Evolutionary conservation across 2,329 filamentous ascomycete genomes (phyloP).

Genomic region (Hortaea sp.): DNA sequence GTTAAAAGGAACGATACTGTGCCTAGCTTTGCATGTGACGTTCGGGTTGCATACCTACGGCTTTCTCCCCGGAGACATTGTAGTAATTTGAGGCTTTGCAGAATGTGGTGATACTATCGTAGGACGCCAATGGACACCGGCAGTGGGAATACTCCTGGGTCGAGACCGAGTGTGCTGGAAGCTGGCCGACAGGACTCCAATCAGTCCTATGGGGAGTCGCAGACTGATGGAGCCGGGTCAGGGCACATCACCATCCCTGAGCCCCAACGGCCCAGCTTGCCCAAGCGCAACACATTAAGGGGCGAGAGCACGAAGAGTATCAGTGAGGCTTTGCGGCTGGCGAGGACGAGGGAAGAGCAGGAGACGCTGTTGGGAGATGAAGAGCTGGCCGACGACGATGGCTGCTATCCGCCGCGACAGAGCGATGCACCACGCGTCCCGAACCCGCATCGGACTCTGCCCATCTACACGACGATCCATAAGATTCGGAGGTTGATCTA

Average conservation of each 20-base stretch:
- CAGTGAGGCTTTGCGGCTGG: conserved; percentile 28
- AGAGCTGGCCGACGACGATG: conserved; percentile 37
- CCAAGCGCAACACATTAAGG: conserved; percentile 16
- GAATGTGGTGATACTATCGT: too few relatives aligned
- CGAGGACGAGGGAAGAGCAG: conserved; percentile 38
- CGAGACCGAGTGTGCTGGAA: neutral
- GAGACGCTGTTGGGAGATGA: conserved; percentile 37
- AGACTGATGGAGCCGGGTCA: neutral
- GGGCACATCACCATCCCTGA: conserved; percentile 19
- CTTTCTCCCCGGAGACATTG: too few relatives aligned
- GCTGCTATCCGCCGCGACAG: conserved; percentile 30
- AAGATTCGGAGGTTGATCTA: conserved; percentile 37
- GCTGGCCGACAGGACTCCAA: neutral
- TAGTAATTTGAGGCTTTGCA: too few relatives aligned
- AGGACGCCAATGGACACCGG: too few relatives aligned
- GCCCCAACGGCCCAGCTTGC: conserved; percentile 19
- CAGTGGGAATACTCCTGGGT: too few relatives aligned
- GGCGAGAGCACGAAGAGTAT: conserved; percentile 26
- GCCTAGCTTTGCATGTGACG: too few relatives aligned
- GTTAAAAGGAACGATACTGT: too few relatives aligned
- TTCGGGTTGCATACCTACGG: too few relatives aligned
- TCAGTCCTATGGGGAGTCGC: neutral
- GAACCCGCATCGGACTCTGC: conserved; percentile 53
- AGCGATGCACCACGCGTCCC: conserved; percentile 33
- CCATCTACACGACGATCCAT: conserved; percentile 70